These are phyloP conservation scores for Elaeagnus macrophylla DNA, from an alignment of 306 rosid species.

Conservation along the genomic window DNA sequence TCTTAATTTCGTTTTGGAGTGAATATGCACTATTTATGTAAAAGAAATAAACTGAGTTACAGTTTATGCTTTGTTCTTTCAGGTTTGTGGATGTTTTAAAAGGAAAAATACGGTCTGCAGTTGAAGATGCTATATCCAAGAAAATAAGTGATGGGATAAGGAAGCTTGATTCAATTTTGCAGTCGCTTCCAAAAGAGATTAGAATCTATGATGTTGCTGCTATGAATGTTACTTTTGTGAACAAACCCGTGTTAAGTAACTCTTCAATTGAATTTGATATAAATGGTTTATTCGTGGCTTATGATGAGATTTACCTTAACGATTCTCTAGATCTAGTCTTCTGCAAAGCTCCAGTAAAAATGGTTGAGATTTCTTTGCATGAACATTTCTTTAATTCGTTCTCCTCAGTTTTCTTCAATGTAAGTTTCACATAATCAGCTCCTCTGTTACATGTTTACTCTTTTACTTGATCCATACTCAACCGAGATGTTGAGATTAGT, in stretches of 20 bases:
- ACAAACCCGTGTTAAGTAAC: slow-evolving; percentile 46
- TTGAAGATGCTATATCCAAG: slow-evolving; percentile 56
- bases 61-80: slow-evolving; percentile 8
- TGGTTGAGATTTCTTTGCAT: slow-evolving; percentile 65
- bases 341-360: slow-evolving; percentile 44
- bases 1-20: too few species aligned
- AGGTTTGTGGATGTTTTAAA: slow-evolving; percentile 59
- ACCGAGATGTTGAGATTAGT: slow-evolving; percentile 2
- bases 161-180: slow-evolving; percentile 44
- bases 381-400: slow-evolving; percentile 65
- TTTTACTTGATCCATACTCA: background rate
- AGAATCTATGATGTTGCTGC: slow-evolving; percentile 35
- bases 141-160: slow-evolving; percentile 53
- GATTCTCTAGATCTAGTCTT: slow-evolving; percentile 24
- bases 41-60: background rate
- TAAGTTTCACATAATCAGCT: slow-evolving; percentile 29
- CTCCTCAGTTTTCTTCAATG: slow-evolving; percentile 46
- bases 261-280: slow-evolving; percentile 53
- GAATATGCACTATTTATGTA: background rate
- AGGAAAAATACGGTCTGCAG: slow-evolving; percentile 48
- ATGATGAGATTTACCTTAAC: slow-evolving; percentile 13
- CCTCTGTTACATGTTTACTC: background rate
- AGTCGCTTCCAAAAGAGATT: slow-evolving; percentile 54
- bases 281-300: slow-evolving; percentile 48
- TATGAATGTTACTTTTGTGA: slow-evolving; percentile 59